These are phyloP conservation scores for Prunus yedoensis DNA, from an alignment of 331 rosid species.

Conservation along the genomic window DNA sequence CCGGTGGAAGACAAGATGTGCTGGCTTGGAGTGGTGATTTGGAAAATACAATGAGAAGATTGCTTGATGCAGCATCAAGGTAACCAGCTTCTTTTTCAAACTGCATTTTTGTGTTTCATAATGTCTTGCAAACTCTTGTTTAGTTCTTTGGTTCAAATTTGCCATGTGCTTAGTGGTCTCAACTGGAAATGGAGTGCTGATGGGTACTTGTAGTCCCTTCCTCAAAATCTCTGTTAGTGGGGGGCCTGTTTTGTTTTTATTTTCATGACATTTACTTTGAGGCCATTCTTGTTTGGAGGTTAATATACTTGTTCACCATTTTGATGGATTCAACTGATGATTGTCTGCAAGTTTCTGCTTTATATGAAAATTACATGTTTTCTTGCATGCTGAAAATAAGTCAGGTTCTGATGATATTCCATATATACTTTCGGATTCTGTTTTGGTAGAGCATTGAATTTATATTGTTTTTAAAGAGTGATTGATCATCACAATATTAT, in stretches of 20 bases:
- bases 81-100: conserved; percentile 23
- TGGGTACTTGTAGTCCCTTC: neutral
- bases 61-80: conserved; percentile 91
- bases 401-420: conserved; percentile 4
- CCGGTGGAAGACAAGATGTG: conserved; percentile 71
- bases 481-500: neutral
- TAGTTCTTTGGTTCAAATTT: neutral
- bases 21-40: conserved; percentile 80
- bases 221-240: neutral
- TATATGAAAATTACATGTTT: neutral
- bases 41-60: conserved; percentile 68
- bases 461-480: neutral
- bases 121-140: conserved; percentile 1
- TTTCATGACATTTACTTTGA: neutral
- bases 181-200: neutral
- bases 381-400: neutral
- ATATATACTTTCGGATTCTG: neutral
- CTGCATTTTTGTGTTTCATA: conserved; percentile 1
- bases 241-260: neutral
- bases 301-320: neutral
- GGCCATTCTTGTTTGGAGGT: neutral
- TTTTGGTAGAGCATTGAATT: neutral
- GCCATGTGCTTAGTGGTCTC: neutral
- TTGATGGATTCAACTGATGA: neutral
- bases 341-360: neutral